Evolutionary conservation across 1,139 yeast species (phyloP).

Genomic region (Blastobotrys capitulatus): DNA sequence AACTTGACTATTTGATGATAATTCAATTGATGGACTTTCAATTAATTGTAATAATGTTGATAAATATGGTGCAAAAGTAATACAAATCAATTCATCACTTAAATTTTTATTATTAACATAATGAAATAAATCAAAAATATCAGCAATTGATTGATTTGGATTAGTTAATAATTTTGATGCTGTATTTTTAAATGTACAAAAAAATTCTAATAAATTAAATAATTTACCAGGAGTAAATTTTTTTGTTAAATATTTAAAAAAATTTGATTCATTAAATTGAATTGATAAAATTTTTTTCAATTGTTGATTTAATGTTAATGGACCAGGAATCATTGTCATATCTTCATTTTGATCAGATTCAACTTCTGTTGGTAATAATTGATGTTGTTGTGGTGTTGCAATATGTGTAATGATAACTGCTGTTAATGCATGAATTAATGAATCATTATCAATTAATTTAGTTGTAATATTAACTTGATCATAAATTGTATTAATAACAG

Average conservation of each 20-base stretch:
- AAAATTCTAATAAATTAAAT: background rate
- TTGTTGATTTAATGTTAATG: background rate
- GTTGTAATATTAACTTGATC: background rate
- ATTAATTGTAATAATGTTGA: background rate
- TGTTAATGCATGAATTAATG: background rate
- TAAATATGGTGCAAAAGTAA: background rate
- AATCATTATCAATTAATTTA: background rate
- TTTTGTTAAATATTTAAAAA: background rate
- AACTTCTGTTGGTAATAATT: conserved; percentile 1
- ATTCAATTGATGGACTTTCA: background rate
- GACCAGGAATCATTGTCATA: background rate
- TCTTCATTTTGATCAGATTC: background rate
- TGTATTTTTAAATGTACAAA: background rate
- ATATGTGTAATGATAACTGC: conserved; percentile 2
- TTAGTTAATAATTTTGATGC: background rate
- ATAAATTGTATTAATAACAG: background rate
- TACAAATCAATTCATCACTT: background rate
- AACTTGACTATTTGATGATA: background rate
- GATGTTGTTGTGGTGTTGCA: conserved; percentile 1
- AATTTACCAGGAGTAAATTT: background rate
- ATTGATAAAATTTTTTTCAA: background rate
- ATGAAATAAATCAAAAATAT: conserved; percentile 1
- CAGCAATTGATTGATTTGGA: conserved; percentile 3
- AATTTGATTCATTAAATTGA: background rate
- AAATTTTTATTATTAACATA: background rate